A percentile compares a stretch with the other conserved stretches of the same genome.
Evolutionary conservation across 148 eudicot species (phyloP).

Genomic region (Silene latifolia): DNA sequence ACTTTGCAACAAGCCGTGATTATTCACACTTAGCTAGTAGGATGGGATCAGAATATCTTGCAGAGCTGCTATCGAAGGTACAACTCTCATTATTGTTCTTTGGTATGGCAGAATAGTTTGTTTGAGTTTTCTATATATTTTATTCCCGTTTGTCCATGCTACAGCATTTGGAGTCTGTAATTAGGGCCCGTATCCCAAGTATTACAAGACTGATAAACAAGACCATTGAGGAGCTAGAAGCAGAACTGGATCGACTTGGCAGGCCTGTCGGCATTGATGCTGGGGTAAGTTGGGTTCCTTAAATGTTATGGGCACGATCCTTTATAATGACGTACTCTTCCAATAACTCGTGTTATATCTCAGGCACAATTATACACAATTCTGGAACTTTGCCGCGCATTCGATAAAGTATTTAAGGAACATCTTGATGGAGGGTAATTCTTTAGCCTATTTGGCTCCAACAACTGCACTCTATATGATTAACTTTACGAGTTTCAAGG

Average conservation of each 20-base stretch:
- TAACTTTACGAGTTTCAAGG: background rate
- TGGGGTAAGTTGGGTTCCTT: constrained; percentile 56
- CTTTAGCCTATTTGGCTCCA: background rate
- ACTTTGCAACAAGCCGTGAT: constrained; percentile 94
- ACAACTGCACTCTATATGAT: background rate
- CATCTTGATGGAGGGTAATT: constrained; percentile 13
- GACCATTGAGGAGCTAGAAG: constrained; percentile 92
- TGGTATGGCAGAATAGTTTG: background rate
- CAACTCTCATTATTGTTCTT: background rate
- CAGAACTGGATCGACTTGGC: constrained; percentile 96
- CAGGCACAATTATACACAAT: constrained; percentile 1
- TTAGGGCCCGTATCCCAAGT: constrained; percentile 91
- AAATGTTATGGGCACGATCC: background rate
- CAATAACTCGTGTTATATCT: background rate
- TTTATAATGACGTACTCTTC: background rate
- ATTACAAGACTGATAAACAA: constrained; percentile 88
- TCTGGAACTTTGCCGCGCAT: constrained; percentile 1
- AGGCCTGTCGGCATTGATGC: constrained; percentile 89
- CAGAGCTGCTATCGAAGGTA: constrained; percentile 80
- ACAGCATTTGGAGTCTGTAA: constrained; percentile 93
- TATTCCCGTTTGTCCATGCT: background rate
- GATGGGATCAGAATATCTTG: constrained; percentile 96
- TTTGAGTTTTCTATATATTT: background rate
- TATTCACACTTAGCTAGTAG: constrained; percentile 90
- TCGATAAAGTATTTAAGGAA: background rate